Percentiles rank a stretch among this genome's conserved stretches.
phyloP scores from a whole-genome alignment of 2,329 filamentous ascomycete species.

The Fusarium acutatum region DNA sequence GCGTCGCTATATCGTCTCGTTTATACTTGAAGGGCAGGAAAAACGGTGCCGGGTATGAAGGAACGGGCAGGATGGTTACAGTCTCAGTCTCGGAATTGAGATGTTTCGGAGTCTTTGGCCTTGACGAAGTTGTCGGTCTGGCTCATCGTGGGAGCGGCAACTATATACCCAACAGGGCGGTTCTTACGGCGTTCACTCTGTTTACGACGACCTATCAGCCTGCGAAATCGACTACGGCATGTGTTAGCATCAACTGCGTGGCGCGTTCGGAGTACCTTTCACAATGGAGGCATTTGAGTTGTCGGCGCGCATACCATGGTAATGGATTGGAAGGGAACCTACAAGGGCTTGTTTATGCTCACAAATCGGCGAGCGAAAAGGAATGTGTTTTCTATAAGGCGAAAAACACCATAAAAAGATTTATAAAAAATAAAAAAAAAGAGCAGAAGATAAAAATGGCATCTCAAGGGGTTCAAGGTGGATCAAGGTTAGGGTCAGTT shows the following conservation, averaged over 20 bases:
- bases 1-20: conserved; percentile 37
- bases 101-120: conserved; percentile 21
- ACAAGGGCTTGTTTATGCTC: conserved; percentile 14
- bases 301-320: conserved; percentile 30
- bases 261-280: conserved; percentile 33
- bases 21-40: conserved; percentile 32
- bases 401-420: conserved; percentile 25
- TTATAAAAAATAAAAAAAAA: background rate
- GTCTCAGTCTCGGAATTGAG: conserved; percentile 13
- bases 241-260: conserved; percentile 31
- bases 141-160: conserved; percentile 23
- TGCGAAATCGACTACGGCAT: conserved; percentile 35
- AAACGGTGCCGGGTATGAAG: conserved; percentile 25
- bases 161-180: conserved; percentile 39
- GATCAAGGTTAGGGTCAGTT: conserved; percentile 21
- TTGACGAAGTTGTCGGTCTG: conserved; percentile 17
- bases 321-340: conserved; percentile 20
- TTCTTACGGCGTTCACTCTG: conserved; percentile 36
- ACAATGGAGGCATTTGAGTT: conserved; percentile 35
- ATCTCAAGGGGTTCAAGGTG: conserved; percentile 31
- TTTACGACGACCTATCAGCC: conserved; percentile 26
- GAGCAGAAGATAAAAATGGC: conserved; percentile 28
- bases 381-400: conserved; percentile 24
- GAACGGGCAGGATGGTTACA: conserved; percentile 23
- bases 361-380: conserved; percentile 30